phyloP scores from a whole-genome alignment of 1,284 basidiomycete genomes.

The Stereum hirsutum region DNA sequence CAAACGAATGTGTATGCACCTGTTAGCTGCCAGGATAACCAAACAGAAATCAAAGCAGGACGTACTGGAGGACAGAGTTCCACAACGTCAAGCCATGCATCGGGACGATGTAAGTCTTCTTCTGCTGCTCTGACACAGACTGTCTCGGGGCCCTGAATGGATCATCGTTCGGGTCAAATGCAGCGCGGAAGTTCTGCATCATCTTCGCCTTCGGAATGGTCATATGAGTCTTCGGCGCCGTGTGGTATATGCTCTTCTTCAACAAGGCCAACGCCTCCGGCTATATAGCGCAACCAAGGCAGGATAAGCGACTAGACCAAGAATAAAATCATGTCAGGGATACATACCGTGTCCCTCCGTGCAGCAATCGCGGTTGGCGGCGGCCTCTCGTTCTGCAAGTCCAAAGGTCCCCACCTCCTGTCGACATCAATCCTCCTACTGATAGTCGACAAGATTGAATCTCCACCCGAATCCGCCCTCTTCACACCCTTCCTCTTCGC shows the following conservation, averaged over 20 bases:
- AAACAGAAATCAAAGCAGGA: background rate
- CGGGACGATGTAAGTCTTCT: slow-evolving; percentile 27
- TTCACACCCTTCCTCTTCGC: background rate
- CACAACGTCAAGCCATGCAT: slow-evolving; percentile 47
- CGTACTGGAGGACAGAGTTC: slow-evolving; percentile 39
- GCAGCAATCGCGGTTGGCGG: slow-evolving; percentile 57
- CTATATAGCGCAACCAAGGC: slow-evolving; percentile 19
- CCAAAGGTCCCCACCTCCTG: slow-evolving; percentile 45
- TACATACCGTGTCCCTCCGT: slow-evolving; percentile 46
- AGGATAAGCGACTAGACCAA: background rate
- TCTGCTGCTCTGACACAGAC: slow-evolving; percentile 51
- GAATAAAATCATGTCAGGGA: background rate
- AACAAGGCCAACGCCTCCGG: slow-evolving; percentile 45
- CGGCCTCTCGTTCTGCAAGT: slow-evolving; percentile 48
- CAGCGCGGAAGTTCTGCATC: slow-evolving; percentile 35
- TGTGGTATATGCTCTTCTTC: slow-evolving; percentile 48
- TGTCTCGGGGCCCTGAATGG: slow-evolving; percentile 40
- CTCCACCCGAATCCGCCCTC: background rate
- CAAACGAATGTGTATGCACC: background rate
- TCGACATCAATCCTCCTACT: slow-evolving; percentile 27
- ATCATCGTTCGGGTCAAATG: slow-evolving; percentile 41
- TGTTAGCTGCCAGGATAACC: background rate
- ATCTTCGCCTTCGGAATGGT: slow-evolving; percentile 40
- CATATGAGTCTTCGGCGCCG: slow-evolving; percentile 43
- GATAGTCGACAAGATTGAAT: slow-evolving; percentile 11